A percentile compares a stretch with the other conserved stretches of the same genome.
These are phyloP conservation scores for Drechslera avenae DNA, from an alignment of 2,329 filamentous ascomycete species.

Conservation along the genomic window DNA sequence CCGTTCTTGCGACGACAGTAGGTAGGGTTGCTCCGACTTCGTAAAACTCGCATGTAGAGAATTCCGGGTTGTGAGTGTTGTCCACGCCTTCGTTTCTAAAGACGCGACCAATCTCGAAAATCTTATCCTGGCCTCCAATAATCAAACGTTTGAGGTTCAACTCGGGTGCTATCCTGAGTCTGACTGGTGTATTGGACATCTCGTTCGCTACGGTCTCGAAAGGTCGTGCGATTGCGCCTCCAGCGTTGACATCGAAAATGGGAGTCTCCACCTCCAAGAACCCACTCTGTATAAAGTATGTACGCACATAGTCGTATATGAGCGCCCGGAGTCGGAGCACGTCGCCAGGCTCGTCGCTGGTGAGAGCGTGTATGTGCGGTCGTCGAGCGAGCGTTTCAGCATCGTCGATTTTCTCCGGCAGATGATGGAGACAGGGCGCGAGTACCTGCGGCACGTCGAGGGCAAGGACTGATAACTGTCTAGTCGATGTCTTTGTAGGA, in stretches of 20 bases:
- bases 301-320: slow-evolving; percentile 74
- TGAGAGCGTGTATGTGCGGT: slow-evolving; percentile 85
- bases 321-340: slow-evolving; percentile 74
- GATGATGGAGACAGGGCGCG: slow-evolving; percentile 77
- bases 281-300: slow-evolving; percentile 70
- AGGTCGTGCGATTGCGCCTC: slow-evolving; percentile 85
- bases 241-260: slow-evolving; percentile 78
- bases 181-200: slow-evolving; percentile 71
- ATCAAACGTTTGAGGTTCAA: slow-evolving; percentile 93
- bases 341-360: slow-evolving; percentile 71
- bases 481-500: slow-evolving; percentile 71
- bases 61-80: slow-evolving; percentile 90
- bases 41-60: slow-evolving; percentile 98
- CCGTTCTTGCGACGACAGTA: slow-evolving; percentile 76
- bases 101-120: slow-evolving; percentile 91
- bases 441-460: slow-evolving; percentile 71
- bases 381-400: slow-evolving; percentile 74
- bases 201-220: slow-evolving; percentile 82
- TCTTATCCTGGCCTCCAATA: slow-evolving; percentile 81
- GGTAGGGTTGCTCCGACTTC: slow-evolving; percentile 79
- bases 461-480: slow-evolving; percentile 76
- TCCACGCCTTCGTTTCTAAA: slow-evolving; percentile 85
- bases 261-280: slow-evolving; percentile 93
- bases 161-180: slow-evolving; percentile 89
- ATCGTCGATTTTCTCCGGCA: slow-evolving; percentile 73